These are phyloP conservation scores for Peronosclerospora sorghi DNA, from an alignment of 352 stramenopile species.

Conservation along the genomic window DNA sequence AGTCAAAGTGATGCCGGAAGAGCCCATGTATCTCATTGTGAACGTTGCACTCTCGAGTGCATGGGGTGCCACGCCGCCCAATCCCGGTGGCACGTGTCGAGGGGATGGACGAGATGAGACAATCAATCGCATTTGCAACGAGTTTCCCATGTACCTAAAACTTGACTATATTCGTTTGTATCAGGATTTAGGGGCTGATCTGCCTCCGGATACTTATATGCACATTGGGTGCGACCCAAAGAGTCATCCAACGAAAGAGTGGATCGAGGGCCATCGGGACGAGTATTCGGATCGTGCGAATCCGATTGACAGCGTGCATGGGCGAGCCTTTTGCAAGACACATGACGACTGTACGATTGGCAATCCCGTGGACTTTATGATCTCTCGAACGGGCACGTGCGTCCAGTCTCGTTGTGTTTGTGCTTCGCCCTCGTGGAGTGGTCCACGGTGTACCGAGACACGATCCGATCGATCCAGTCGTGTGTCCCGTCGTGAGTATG, in stretches of 20 bases:
- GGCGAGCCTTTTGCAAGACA: constrained; percentile 34
- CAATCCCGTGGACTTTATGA: constrained; percentile 2
- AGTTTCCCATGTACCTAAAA: constrained; percentile 61
- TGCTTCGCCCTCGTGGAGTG: constrained; percentile 34
- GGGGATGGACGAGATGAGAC: constrained; percentile 22
- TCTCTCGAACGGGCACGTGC: constrained; percentile 37
- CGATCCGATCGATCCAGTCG: constrained; percentile 11
- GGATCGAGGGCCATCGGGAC: constrained; percentile 51
- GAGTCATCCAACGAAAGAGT: constrained; percentile 47
- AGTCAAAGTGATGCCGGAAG: constrained; percentile 85
- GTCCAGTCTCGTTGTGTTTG: constrained; percentile 45
- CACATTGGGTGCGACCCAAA: constrained; percentile 40
- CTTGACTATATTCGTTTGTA: constrained; percentile 70
- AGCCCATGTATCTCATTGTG: constrained; percentile 91
- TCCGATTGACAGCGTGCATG: constrained; percentile 26
- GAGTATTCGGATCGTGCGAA: constrained; percentile 56
- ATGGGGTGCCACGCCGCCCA: constrained; percentile 61
- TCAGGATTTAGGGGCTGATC: constrained; percentile 34
- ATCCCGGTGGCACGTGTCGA: constrained; percentile 34
- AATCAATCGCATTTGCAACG: constrained; percentile 39
- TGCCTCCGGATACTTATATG: constrained; percentile 37
- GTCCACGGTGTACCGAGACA: constrained; percentile 39
- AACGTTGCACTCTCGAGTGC: constrained; percentile 88
- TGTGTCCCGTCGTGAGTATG: constrained; percentile 18
- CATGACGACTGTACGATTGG: constrained; percentile 54